Evolutionary conservation across 495 filamentous ascomycete genomes (phyloP).

Genomic region (Neurospora tetrasperma): DNA sequence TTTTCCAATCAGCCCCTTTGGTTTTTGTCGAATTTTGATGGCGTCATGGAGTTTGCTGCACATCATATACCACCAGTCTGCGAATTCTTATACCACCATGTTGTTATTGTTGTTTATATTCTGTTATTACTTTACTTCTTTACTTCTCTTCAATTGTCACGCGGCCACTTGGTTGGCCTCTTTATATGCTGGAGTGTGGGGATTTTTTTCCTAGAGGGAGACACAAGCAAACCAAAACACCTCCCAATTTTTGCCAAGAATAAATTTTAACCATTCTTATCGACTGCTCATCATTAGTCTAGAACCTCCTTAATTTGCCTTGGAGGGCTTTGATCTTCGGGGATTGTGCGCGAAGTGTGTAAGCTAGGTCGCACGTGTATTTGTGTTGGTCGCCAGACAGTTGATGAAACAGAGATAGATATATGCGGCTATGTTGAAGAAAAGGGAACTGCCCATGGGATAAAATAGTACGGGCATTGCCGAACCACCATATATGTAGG

Average conservation of each 20-base stretch:
- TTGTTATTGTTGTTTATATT: neutral
- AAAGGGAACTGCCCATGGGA: too few species aligned
- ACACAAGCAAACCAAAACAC: neutral
- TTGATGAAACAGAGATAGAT: too few species aligned
- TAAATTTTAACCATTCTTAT: neutral
- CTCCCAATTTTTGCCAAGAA: neutral
- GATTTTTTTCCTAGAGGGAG: neutral
- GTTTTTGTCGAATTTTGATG: neutral
- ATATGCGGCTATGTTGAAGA: too few species aligned
- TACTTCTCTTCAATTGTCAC: neutral
- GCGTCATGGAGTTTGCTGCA: neutral
- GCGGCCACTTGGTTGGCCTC: neutral
- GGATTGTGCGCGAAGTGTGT: neutral
- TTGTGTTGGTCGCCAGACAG: neutral
- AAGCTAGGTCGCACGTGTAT: neutral
- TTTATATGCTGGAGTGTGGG: neutral
- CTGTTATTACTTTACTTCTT: neutral
- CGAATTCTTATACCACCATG: neutral
- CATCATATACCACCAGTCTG: neutral
- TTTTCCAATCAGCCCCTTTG: neutral
- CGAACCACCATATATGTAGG: too few species aligned
- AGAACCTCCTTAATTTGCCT: neutral
- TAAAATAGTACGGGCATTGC: too few species aligned
- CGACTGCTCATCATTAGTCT: neutral
- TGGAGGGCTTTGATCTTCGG: neutral